Conservation (phyloP, 1,284 basidiomycete genomes). For the Ustilago esculenta region DNA sequence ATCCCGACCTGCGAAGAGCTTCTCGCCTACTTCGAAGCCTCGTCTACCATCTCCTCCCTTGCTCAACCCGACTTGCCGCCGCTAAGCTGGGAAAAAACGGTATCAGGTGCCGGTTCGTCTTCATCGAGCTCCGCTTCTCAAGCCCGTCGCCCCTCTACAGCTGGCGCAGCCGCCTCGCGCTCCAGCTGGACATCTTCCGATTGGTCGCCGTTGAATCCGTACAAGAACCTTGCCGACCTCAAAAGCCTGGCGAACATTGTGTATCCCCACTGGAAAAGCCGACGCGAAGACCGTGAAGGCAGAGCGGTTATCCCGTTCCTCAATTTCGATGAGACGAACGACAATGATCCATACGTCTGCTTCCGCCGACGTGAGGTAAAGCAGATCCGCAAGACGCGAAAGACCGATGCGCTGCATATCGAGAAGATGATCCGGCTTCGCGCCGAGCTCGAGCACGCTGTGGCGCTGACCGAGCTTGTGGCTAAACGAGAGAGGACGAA, state of each 20-base stretch:
- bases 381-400: conserved; percentile 88
- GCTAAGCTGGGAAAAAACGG: conserved; percentile 46
- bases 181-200: conserved; percentile 5
- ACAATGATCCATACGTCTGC: conserved; percentile 96
- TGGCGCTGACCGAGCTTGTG: conserved; percentile 50
- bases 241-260: conserved; percentile 53
- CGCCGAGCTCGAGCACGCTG: conserved; percentile 60
- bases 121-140: conserved; percentile 11
- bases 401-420: conserved; percentile 64
- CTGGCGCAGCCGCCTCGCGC: conserved; percentile 3
- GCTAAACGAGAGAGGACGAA: conserved; percentile 64
- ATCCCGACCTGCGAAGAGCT: conserved; percentile 58
- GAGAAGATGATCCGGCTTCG: conserved; percentile 64
- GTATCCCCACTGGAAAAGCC: conserved; percentile 64
- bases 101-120: conserved; percentile 11
- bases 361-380: conserved; percentile 96
- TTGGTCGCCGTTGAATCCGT: conserved; percentile 62
- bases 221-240: conserved; percentile 59
- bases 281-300: conserved; percentile 61
- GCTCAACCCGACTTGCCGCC: conserved; percentile 60
- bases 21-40: conserved; percentile 55
- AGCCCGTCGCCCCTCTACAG: conserved; percentile 18
- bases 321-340: conserved; percentile 84
- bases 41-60: conserved; percentile 43
- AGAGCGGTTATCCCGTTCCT: conserved; percentile 55